These are phyloP conservation scores for Kodamaea neixiangensis DNA, from an alignment of 805 yeast genomes.

Conservation along the genomic window DNA sequence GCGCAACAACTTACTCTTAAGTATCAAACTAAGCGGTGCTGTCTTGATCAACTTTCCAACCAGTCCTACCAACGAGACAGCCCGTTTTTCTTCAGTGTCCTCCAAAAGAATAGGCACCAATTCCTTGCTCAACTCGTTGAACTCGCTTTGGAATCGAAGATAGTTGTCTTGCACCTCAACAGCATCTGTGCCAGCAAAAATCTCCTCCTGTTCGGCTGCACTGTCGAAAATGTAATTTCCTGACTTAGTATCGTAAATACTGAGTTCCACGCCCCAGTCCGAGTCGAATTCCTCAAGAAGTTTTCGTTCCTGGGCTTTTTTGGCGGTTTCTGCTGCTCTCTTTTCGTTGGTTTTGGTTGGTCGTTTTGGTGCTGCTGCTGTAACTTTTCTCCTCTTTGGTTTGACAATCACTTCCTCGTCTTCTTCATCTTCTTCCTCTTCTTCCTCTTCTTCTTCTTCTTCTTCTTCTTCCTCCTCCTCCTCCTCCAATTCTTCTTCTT, in stretches of 20 bases:
- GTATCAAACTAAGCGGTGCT: constrained; percentile 31
- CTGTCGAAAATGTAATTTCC: constrained; percentile 41
- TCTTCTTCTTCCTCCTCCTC: constrained; percentile 26
- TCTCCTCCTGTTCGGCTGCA: constrained; percentile 27
- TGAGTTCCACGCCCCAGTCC: constrained; percentile 47
- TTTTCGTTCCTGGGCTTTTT: constrained; percentile 15
- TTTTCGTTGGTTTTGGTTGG: constrained; percentile 13
- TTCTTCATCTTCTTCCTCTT: constrained; percentile 17
- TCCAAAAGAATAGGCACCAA: constrained; percentile 19
- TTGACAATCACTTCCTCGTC: constrained; percentile 11
- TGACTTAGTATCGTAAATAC: constrained; percentile 20
- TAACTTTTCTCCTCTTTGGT: constrained; percentile 6
- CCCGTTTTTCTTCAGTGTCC: constrained; percentile 18
- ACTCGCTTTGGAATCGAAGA: constrained; percentile 16
- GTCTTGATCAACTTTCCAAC: constrained; percentile 19
- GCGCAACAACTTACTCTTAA: constrained; percentile 32
- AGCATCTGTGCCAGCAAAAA: constrained; percentile 21
- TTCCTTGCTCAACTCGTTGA: constrained; percentile 18
- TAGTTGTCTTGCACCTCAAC: constrained; percentile 21
- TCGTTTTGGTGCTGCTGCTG: constrained; percentile 16
- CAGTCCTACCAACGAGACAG: constrained; percentile 14
- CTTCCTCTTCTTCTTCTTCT: constrained; percentile 16
- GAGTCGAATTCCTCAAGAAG: constrained; percentile 26
- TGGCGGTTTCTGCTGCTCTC: constrained; percentile 11
- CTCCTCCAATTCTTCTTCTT: constrained; percentile 25